These are phyloP conservation scores for Suhomyces kunorum DNA, from an alignment of 1,139 yeast genomes.

Conservation along the genomic window DNA sequence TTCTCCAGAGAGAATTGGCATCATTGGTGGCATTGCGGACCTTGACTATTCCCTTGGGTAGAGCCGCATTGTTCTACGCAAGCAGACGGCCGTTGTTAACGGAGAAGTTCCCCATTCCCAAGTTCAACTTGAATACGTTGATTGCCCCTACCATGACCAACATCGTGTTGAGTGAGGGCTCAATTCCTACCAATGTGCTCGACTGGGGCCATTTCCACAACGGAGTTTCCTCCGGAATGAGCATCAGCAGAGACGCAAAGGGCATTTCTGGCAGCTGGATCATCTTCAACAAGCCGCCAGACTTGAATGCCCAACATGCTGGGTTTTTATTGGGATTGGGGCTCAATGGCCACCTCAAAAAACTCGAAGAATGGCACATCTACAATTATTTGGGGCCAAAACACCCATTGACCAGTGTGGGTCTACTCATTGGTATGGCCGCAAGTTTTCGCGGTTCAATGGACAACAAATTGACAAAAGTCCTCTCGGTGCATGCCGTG, in stretches of 20 bases:
- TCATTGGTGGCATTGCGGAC: constrained; percentile 69
- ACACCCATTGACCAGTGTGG: constrained; percentile 81
- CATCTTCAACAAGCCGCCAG: constrained; percentile 76
- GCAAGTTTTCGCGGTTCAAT: constrained; percentile 83
- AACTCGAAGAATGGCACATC: constrained; percentile 94
- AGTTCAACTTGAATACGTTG: constrained; percentile 65
- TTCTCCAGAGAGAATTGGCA: constrained; percentile 64
- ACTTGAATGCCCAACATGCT: constrained; percentile 80
- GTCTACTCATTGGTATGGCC: constrained; percentile 86
- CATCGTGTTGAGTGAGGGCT: constrained; percentile 58
- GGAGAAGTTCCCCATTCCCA: constrained; percentile 80
- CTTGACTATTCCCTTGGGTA: constrained; percentile 72
- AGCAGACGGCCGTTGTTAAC: constrained; percentile 79
- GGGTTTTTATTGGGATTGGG: constrained; percentile 95
- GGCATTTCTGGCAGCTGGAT: constrained; percentile 93
- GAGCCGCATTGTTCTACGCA: constrained; percentile 71
- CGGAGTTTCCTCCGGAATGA: constrained; percentile 87
- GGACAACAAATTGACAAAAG: constrained; percentile 87
- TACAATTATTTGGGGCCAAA: constrained; percentile 92
- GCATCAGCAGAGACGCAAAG: constrained; percentile 65
- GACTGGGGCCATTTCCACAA: constrained; percentile 93
- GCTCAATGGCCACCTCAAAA: constrained; percentile 80
- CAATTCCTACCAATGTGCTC: constrained; percentile 49
- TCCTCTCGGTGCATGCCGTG: constrained; percentile 88
- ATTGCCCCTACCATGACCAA: constrained; percentile 70